Conservation (phyloP, 2,329 filamentous ascomycete species). For the Aspergillus sergii region DNA sequence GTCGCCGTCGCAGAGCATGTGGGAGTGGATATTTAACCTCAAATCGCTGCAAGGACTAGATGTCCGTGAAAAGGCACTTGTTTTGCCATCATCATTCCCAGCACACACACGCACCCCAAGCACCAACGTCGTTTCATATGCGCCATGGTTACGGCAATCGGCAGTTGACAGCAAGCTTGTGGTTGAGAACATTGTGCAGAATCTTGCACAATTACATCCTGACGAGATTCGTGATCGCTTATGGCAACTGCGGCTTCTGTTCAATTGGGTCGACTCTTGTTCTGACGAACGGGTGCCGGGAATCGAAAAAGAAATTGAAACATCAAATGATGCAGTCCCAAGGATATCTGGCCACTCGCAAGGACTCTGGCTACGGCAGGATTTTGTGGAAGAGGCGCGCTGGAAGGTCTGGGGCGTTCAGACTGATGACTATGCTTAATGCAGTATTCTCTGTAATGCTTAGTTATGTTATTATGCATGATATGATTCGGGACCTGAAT, state of each 20-base stretch:
- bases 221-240: slow-evolving; percentile 59
- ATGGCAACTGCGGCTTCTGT: slow-evolving; percentile 65
- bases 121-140: slow-evolving; percentile 48
- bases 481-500: not conserved
- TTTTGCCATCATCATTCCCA: slow-evolving; percentile 54
- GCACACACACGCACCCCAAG: slow-evolving; percentile 34
- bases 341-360: slow-evolving; percentile 17
- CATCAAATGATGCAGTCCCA: slow-evolving; percentile 17
- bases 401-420: slow-evolving; percentile 49
- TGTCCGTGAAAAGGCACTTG: slow-evolving; percentile 66
- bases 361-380: slow-evolving; percentile 41
- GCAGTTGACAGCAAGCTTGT: slow-evolving; percentile 73
- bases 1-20: slow-evolving; percentile 48
- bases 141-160: slow-evolving; percentile 58
- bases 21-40: slow-evolving; percentile 76
- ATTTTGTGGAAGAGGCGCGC: slow-evolving; percentile 43
- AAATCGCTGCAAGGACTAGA: slow-evolving; percentile 57
- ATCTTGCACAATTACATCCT: slow-evolving; percentile 33
- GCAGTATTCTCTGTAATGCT: not conserved
- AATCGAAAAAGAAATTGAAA: slow-evolving; percentile 42
- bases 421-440: slow-evolving; percentile 17
- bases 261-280: slow-evolving; percentile 63
- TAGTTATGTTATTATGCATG: not conserved
- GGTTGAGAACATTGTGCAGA: slow-evolving; percentile 55
- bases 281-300: slow-evolving; percentile 19